Evolutionary conservation across 2,329 filamentous ascomycete genomes (phyloP), one percentile per base, ranked within the genome.

Genomic region (Colletotrichum lindemuthianum): DNA sequence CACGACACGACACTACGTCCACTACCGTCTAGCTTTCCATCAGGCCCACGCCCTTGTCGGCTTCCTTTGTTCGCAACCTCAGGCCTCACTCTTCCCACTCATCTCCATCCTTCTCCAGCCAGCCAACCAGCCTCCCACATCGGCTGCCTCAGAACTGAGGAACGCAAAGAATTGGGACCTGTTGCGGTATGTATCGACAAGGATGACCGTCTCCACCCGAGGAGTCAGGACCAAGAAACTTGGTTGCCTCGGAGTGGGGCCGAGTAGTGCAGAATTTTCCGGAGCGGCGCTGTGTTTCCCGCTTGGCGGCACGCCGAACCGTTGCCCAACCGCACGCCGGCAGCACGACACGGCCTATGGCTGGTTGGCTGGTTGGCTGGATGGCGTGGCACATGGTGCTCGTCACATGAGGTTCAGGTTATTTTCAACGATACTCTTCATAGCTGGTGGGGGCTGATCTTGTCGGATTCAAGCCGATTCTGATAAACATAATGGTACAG

Each of bases 261-360:
- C 58, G 58, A 65, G 47, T 11, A 10, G 41, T 43, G 58, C 63
- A 65, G 51, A 65, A 57, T 63, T 65, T 65, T 65, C 41, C 58
- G 63, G 58, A 52, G 40, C 58, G 58, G 58, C 58, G 36, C 45
- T 37, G 16, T 32, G 11, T 13, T 39, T 41, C 15, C 39, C n/a
- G 61, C 57, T 65, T 65, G 61, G 57, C 57, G 15, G 43, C 54
- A 44, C 39, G 48, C 43, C 32, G 32, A 39, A 47, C 43, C 60
- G 36, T 32, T 44, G 40, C 33, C 39, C 33, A 44, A 32, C 13
- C 33, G 16, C 34, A 39, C 36, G 4, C n/a, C 53, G 53, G 53
- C 43, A 48, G 34, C 43, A 39, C 34, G 3, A 13, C 41, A 36
- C 15, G 36, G 2, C 8, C 36, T 34, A 33, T 13, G 52, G 24